Percentiles rank a stretch among this genome's conserved stretches.
These are phyloP conservation scores for Fonsecaea pugnacius DNA, from an alignment of 2,329 filamentous ascomycete genomes.

Conservation along the genomic window DNA sequence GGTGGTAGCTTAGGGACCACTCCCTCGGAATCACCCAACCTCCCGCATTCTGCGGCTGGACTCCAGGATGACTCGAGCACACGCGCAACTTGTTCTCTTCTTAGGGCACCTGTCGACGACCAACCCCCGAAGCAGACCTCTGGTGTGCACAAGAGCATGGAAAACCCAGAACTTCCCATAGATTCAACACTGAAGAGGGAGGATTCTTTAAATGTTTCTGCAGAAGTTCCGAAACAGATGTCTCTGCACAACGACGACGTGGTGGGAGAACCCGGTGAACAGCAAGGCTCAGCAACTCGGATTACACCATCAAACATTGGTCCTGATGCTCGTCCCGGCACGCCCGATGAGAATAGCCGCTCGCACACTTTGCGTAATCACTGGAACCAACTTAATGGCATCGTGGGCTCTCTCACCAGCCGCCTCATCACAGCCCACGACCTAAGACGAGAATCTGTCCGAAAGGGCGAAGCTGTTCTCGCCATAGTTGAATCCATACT, in stretches of 20 bases:
- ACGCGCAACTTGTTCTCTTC: background rate
- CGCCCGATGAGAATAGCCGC: background rate
- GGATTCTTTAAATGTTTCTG: background rate
- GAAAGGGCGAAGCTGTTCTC: background rate
- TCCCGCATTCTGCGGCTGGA: background rate
- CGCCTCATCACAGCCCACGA: conserved; percentile 6
- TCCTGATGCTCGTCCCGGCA: background rate
- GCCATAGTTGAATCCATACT: background rate
- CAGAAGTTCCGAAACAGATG: background rate
- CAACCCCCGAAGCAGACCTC: background rate
- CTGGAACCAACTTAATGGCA: conserved; percentile 11
- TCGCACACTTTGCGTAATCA: background rate
- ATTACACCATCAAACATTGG: background rate
- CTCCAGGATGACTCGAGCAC: background rate
- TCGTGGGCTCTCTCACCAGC: conserved; percentile 1
- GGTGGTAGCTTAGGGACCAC: background rate
- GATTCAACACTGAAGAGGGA: background rate
- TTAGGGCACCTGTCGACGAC: background rate
- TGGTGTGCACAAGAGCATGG: background rate
- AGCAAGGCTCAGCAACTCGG: background rate
- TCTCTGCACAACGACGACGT: background rate
- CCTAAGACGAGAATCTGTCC: conserved; percentile 1
- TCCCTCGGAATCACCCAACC: background rate
- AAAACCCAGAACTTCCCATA: background rate
- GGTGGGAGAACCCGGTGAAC: background rate